A percentile compares a stretch with the other conserved stretches of the same genome.
Conservation (phyloP, 805 yeast species). For the Ogataea neopini region DNA sequence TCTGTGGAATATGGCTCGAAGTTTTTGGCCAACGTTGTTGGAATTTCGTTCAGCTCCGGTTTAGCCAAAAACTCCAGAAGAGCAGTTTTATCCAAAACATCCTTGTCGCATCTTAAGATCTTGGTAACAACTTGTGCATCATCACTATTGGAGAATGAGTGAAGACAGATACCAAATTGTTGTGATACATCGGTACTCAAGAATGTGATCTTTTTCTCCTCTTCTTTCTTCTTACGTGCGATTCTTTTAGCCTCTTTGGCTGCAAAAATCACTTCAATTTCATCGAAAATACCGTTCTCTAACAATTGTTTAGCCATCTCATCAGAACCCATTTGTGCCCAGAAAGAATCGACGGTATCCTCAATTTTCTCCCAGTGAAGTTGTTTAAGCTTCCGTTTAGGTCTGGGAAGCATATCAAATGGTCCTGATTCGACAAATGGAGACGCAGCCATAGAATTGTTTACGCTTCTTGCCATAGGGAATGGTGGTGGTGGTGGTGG, state of each 20-base stretch:
- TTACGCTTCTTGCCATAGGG: conserved; percentile 13
- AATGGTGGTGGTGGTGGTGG: conserved; percentile 34
- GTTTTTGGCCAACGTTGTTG: conserved; percentile 67
- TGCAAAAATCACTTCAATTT: conserved; percentile 84
- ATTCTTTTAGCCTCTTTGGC: conserved; percentile 69
- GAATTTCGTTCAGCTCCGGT: conserved; percentile 72
- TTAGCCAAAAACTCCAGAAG: conserved; percentile 83
- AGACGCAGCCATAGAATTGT: conserved; percentile 20
- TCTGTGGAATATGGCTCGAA: conserved; percentile 80
- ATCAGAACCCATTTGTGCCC: conserved; percentile 69
- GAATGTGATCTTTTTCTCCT: conserved; percentile 60
- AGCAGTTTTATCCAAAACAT: conserved; percentile 65
- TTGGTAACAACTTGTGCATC: conserved; percentile 70
- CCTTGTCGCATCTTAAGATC: conserved; percentile 73
- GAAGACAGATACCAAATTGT: conserved; percentile 92
- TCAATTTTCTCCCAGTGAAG: conserved; percentile 97
- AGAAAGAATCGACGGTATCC: conserved; percentile 78
- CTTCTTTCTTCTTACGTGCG: conserved; percentile 46
- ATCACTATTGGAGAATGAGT: conserved; percentile 61
- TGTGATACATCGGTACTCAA: conserved; percentile 86
- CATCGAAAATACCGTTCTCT: conserved; percentile 77
- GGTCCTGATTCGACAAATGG: conserved; percentile 33
- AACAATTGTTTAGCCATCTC: conserved; percentile 61
- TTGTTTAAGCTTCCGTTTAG: conserved; percentile 81
- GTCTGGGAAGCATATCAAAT: conserved; percentile 60